Conservation (phyloP, 176 grass and related monocot genomes). For the Avena eriantha region DNA sequence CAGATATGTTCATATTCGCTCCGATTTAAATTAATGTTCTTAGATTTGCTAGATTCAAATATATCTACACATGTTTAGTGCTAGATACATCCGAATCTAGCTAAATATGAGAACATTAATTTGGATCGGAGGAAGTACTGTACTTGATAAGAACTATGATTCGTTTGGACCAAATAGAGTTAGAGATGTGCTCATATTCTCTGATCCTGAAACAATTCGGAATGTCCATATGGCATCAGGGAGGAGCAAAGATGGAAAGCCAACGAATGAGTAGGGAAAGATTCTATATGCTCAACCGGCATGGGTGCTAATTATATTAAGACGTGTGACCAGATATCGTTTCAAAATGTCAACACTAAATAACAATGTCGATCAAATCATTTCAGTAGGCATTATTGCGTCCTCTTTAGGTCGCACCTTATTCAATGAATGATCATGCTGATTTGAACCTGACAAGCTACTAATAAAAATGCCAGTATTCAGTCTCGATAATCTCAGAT, state of each 20-base stretch:
- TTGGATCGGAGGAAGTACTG: no score
- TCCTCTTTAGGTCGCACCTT: not conserved
- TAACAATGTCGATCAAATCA: not conserved
- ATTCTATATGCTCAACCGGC: slow-evolving; percentile 35
- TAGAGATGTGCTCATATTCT: not conserved
- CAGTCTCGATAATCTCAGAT: not conserved
- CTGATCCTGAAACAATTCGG: not conserved
- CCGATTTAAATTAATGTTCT: no score
- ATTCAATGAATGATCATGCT: not conserved
- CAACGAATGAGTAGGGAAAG: slow-evolving; percentile 7
- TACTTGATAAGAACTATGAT: not conserved
- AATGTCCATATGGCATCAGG: slow-evolving; percentile 27
- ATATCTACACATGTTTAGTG: no score
- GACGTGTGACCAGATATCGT: not conserved
- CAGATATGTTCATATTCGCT: no score
- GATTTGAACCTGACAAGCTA: not conserved
- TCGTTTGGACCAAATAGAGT: not conserved
- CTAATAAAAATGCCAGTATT: not conserved
- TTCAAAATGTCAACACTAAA: not conserved
- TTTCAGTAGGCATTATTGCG: not conserved
- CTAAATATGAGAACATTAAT: no score
- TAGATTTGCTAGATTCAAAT: no score
- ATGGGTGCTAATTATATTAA: slow-evolving; percentile 21
- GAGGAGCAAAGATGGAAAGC: slow-evolving; percentile 13
- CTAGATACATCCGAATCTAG: no score